Percentiles rank a stretch among this genome's conserved stretches.
These are phyloP conservation scores for Ceratonia siliqua DNA, from an alignment of 306 rosid genomes.

Conservation along the genomic window DNA sequence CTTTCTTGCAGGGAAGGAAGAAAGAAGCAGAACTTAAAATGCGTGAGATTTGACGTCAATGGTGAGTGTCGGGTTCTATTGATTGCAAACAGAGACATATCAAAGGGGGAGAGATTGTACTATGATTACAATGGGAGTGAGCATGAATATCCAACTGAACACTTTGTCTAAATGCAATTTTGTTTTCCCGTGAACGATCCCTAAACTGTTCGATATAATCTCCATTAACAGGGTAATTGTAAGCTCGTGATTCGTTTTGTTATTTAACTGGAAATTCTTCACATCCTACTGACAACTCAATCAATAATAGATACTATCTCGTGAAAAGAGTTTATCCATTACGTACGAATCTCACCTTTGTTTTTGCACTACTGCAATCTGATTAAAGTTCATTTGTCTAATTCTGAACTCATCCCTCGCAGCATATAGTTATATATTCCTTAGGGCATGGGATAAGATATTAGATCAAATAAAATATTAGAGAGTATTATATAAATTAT, in stretches of 20 bases:
- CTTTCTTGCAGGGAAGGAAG: slow-evolving; percentile 73
- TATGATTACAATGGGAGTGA: slow-evolving; percentile 90
- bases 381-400: too few relatives aligned
- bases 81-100: slow-evolving; percentile 83
- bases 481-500: too few relatives aligned
- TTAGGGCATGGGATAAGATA: too few relatives aligned
- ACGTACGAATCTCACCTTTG: too few relatives aligned
- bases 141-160: slow-evolving; percentile 91
- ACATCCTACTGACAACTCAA: not conserved
- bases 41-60: slow-evolving; percentile 73
- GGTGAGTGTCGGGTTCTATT: slow-evolving; percentile 82
- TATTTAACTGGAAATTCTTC: not conserved
- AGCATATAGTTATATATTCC: too few relatives aligned
- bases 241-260: not conserved
- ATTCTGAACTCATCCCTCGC: too few relatives aligned
- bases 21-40: slow-evolving; percentile 88
- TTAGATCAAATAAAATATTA: too few relatives aligned
- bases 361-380: too few relatives aligned
- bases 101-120: slow-evolving; percentile 89
- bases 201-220: not conserved
- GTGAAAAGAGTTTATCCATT: too few relatives aligned
- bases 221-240: slow-evolving; percentile 20
- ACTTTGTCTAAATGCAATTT: slow-evolving; percentile 55
- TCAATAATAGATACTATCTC: too few relatives aligned
- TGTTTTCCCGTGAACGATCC: not conserved